A percentile compares a stretch with the other conserved stretches of the same genome.
Conservation (phyloP, 495 filamentous ascomycete genomes). For the Sporormia fimetaria region DNA sequence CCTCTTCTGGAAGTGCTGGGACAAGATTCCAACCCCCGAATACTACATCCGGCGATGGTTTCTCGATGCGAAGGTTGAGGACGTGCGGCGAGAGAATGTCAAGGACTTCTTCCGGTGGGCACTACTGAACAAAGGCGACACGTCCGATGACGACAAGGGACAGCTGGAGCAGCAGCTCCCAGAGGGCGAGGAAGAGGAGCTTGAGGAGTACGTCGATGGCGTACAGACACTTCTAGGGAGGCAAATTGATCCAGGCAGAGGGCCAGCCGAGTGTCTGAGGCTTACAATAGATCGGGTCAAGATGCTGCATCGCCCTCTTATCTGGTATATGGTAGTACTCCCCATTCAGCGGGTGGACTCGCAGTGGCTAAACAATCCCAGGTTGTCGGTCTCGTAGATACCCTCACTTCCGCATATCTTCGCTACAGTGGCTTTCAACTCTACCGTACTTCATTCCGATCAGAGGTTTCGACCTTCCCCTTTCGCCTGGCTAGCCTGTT, state of each 20-base stretch:
- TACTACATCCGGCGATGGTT: constrained; percentile 54
- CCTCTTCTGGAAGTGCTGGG: constrained; percentile 45
- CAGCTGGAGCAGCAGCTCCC: neutral
- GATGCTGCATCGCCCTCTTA: constrained; percentile 48
- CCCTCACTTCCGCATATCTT: constrained; percentile 37
- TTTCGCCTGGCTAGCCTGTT: constrained; percentile 41
- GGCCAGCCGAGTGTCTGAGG: constrained; percentile 43
- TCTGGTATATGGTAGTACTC: constrained; percentile 46
- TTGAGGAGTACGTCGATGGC: constrained; percentile 43
- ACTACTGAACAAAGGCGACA: constrained; percentile 37
- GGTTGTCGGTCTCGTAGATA: constrained; percentile 37
- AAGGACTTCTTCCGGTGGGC: constrained; percentile 55
- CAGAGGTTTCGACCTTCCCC: constrained; percentile 40
- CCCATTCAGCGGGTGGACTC: neutral
- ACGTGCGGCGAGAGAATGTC: constrained; percentile 55
- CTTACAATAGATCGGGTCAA: constrained; percentile 54
- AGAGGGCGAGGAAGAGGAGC: constrained; percentile 41
- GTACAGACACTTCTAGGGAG: constrained; percentile 42
- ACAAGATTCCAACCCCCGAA: constrained; percentile 44
- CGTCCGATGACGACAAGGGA: constrained; percentile 8
- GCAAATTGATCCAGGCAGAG: constrained; percentile 40
- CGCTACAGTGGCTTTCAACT: constrained; percentile 35
- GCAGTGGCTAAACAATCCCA: constrained; percentile 1
- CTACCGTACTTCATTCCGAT: constrained; percentile 28
- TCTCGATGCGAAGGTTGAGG: constrained; percentile 42